A percentile compares a stretch with the other conserved stretches of the same genome.
Evolutionary conservation across 2,329 filamentous ascomycete species (phyloP).

Genomic region (Colletotrichum sansevieriae): DNA sequence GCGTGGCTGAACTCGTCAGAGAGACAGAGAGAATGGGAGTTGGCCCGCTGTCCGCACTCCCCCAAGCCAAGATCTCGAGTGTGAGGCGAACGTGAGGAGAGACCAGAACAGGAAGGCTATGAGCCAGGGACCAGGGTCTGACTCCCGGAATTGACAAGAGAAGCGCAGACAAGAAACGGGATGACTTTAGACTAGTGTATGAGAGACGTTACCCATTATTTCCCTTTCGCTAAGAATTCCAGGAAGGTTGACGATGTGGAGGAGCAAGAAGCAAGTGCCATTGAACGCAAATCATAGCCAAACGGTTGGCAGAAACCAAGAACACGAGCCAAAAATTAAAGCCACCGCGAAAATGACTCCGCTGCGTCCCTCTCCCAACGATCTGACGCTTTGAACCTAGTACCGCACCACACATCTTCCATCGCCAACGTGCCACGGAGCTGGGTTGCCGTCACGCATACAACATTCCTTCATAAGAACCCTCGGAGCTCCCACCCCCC

Average conservation of each 20-base stretch:
- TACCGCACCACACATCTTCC: constrained; percentile 18
- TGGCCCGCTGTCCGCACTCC: constrained; percentile 31
- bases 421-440: constrained; percentile 18
- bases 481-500: constrained; percentile 18
- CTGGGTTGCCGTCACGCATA: constrained; percentile 18
- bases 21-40: background rate
- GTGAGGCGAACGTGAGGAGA: constrained; percentile 9
- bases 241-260: constrained; percentile 16
- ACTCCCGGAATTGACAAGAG: constrained; percentile 22
- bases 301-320: constrained; percentile 28
- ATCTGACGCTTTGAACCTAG: constrained; percentile 38
- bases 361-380: constrained; percentile 6
- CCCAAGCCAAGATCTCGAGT: constrained; percentile 29
- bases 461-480: constrained; percentile 36
- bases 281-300: constrained; percentile 34
- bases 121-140: constrained; percentile 20
- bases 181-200: constrained; percentile 36
- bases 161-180: constrained; percentile 21
- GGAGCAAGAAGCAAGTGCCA: constrained; percentile 25
- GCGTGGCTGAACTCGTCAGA: constrained; percentile 31
- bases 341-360: constrained; percentile 16
- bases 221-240: constrained; percentile 28
- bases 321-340: constrained; percentile 5
- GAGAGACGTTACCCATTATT: constrained; percentile 12
- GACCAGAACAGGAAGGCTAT: constrained; percentile 10